Evolutionary conservation across 352 stramenopile genomes (phyloP), one percentile per base, ranked within the genome.

Genomic region (Phytophthora europaea): DNA sequence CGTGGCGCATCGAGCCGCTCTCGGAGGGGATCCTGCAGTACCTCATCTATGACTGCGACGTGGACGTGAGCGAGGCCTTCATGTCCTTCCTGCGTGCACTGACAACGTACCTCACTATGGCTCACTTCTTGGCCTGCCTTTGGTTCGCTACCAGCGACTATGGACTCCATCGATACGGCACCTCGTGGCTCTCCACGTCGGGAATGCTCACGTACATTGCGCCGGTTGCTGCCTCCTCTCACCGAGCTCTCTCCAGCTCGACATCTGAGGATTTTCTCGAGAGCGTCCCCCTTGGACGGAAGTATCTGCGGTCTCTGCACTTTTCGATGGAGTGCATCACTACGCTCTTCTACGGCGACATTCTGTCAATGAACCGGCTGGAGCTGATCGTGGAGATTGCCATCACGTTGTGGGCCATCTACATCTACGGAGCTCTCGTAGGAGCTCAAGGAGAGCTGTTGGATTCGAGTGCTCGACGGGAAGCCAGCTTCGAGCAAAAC

Each of bases 281-380:
- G 0, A 15, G 9, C 43, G 43, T 50, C 43, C 43, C 43, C 0
- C 43, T 50, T 50, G 65, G 51, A n/a, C 81, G 81, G 23, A 89
- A 91, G 71, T 91, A 89, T 57, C 59, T 85, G 18, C 80, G 83
- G 2, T 81, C 81, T 78, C 43, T 91, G 57, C 72, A 87, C 55
- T 89, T 89, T 56, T 73, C 81, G 4, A 61, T 89, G 3, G 73
- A 74, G 20, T 91, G 81, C 2, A 87, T 91, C 66, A 86, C 81
- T 31, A 89, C 82, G 18, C 63, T 89, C 6, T 91, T 82, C 53
- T 91, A 91, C 53, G 83, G 75, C 10, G 83, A 91, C 60, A 83
- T 89, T 8, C 54, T 79, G 16, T 88, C 81, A 26, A 82, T 88
- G 68, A 91, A 89, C 62, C 16, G 85, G 9, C 50, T 83, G 33